Conservation (phyloP, 2,329 filamentous ascomycete genomes). For the Orbilia blumenaviensis region DNA sequence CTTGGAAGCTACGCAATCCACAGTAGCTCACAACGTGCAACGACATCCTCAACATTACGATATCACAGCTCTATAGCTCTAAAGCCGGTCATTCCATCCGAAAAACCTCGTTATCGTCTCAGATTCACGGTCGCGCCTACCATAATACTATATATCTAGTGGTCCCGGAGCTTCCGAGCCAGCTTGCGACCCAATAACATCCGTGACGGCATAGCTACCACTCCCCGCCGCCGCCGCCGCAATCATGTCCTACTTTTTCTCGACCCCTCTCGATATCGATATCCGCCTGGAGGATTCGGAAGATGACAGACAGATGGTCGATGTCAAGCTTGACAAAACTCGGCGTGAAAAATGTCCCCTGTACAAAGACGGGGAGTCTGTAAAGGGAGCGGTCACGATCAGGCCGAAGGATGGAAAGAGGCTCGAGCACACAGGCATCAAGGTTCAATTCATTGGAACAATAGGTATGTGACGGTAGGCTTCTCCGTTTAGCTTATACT, state of each 20-base stretch:
- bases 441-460: slow-evolving; percentile 98
- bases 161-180: slow-evolving; percentile 17
- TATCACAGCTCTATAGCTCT: background rate
- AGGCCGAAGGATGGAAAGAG: slow-evolving; percentile 97
- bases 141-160: background rate
- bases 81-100: background rate
- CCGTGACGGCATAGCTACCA: background rate
- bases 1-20: slow-evolving; percentile 34
- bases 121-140: slow-evolving; percentile 13
- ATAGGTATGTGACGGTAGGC: slow-evolving; percentile 72
- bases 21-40: too few species aligned
- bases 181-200: background rate
- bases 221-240: slow-evolving; percentile 57
- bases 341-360: slow-evolving; percentile 94
- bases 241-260: slow-evolving; percentile 95
- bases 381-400: slow-evolving; percentile 94
- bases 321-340: slow-evolving; percentile 98
- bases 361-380: slow-evolving; percentile 97
- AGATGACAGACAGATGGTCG: slow-evolving; percentile 85
- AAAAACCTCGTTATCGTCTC: background rate
- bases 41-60: slow-evolving; percentile 28
- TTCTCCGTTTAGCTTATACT: slow-evolving; percentile 1
- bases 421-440: slow-evolving; percentile 97
- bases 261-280: slow-evolving; percentile 97
- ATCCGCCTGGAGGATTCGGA: slow-evolving; percentile 95